Percentiles rank a stretch among this genome's conserved stretches.
These are phyloP conservation scores for Umbellularia californica DNA, from an alignment of 164 flowering plant genomes.

Conservation along the genomic window DNA sequence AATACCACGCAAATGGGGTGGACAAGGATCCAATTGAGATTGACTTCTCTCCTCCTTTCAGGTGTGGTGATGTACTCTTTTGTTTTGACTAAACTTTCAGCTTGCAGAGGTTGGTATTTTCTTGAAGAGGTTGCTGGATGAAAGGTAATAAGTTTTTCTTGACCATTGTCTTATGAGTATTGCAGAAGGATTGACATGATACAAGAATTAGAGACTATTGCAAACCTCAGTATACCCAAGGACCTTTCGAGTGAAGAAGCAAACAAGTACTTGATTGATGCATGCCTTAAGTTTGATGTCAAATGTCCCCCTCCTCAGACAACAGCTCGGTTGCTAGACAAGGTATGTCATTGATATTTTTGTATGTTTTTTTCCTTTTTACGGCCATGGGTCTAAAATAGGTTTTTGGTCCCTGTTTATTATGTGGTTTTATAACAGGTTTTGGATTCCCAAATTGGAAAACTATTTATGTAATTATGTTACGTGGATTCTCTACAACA, in stretches of 20 bases:
- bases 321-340: slow-evolving; percentile 82
- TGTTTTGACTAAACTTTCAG: not conserved
- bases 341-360: slow-evolving; percentile 34
- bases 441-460: too few relatives aligned
- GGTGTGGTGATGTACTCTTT: slow-evolving; percentile 34
- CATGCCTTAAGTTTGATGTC: slow-evolving; percentile 65
- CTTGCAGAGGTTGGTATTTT: not conserved
- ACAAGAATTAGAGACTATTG: slow-evolving; percentile 72
- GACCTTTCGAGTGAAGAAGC: slow-evolving; percentile 77
- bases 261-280: slow-evolving; percentile 66
- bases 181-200: slow-evolving; percentile 91
- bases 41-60: slow-evolving; percentile 98
- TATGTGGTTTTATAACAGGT: too few relatives aligned
- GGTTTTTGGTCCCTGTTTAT: too few relatives aligned
- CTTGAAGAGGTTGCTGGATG: not conserved
- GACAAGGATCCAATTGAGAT: slow-evolving; percentile 88
- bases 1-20: slow-evolving; percentile 78
- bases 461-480: too few relatives aligned
- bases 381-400: not conserved
- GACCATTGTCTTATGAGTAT: not conserved
- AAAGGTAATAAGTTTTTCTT: slow-evolving; percentile 1
- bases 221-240: slow-evolving; percentile 72
- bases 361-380: not conserved
- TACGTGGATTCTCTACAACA: too few relatives aligned
- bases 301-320: slow-evolving; percentile 96